Percentiles rank a stretch among this genome's conserved stretches.
These are phyloP conservation scores for Apostasia shenzhenica DNA, from an alignment of 106 monocot species.

Conservation along the genomic window DNA sequence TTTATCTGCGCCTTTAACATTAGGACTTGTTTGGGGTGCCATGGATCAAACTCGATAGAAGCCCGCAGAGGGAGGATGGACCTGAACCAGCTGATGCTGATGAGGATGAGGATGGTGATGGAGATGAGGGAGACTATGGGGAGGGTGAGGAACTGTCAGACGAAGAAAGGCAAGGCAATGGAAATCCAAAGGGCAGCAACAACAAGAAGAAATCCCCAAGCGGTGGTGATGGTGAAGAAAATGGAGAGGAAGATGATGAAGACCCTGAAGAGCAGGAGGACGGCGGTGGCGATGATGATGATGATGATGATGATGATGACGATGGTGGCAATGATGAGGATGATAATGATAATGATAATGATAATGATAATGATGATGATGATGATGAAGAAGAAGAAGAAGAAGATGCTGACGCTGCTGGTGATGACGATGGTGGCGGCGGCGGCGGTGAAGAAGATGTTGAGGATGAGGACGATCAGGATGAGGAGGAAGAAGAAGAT, in stretches of 20 bases:
- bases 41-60: too few relatives aligned
- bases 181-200: neutral
- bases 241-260: too few relatives aligned
- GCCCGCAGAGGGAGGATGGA: neutral
- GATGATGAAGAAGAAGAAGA: constrained; percentile 3
- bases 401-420: neutral
- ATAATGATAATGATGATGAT: neutral
- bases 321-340: neutral
- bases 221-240: too few relatives aligned
- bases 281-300: neutral
- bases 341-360: neutral
- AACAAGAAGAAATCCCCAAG: neutral
- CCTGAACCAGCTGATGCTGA: constrained; percentile 1
- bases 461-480: neutral
- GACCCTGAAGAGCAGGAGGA: too few relatives aligned
- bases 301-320: neutral
- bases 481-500: constrained; percentile 1
- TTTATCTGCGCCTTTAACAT: too few relatives aligned
- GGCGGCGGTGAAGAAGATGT: neutral
- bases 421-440: neutral
- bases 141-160: constrained; percentile 2
- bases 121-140: neutral
- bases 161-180: constrained; percentile 2
- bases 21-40: too few relatives aligned
- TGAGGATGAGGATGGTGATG: neutral